These are phyloP conservation scores for Corchorus capsularis DNA, from an alignment of 345 rosid genomes.

Conservation along the genomic window DNA sequence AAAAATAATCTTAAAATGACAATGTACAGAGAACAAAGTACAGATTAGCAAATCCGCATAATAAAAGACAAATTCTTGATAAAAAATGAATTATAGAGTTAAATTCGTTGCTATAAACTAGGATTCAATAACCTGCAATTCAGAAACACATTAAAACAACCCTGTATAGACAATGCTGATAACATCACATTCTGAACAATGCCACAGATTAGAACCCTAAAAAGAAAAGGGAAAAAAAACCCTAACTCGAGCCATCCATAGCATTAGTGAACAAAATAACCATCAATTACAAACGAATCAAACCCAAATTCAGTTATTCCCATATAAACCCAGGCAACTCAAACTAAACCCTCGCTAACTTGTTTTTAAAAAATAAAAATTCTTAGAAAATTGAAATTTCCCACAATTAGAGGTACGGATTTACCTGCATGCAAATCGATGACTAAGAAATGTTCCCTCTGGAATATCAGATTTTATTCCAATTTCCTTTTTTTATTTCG, in stretches of 20 bases:
- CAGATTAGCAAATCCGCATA: not conserved
- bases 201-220: not conserved
- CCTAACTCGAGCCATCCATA: constrained; percentile 3
- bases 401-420: not conserved
- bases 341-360: not conserved
- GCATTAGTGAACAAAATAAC: not conserved
- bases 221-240: not conserved
- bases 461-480: not conserved
- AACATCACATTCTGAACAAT: not conserved
- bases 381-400: not conserved
- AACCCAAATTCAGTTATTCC: not conserved
- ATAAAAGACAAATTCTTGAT: not conserved
- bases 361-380: not conserved
- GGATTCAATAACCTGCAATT: not conserved
- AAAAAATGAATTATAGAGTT: not conserved
- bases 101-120: not conserved
- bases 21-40: not conserved
- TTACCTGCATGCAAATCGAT: constrained; percentile 10
- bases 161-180: not conserved
- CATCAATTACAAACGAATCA: not conserved
- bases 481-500: not conserved
- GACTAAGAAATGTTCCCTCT: not conserved
- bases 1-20: not conserved
- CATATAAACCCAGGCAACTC: not conserved
- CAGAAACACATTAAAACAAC: not conserved